Evolutionary conservation across 148 eudicot species (phyloP), one percentile per base, ranked within the genome.

Genomic region (Spergularia bocconei): DNA sequence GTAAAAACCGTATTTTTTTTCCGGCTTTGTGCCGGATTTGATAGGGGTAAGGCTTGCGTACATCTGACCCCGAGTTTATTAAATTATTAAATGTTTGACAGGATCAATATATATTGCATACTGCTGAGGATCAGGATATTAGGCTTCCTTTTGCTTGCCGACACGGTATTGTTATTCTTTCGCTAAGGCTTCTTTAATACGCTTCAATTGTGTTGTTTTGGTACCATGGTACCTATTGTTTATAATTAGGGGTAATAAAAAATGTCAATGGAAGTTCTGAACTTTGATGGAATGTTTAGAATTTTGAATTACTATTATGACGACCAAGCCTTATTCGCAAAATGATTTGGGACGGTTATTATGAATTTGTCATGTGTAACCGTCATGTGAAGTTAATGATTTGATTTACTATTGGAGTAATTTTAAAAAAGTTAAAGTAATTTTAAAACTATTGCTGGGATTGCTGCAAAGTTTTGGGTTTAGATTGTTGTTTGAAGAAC

Each of bases 81-180:
- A 44, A 44, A 23, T 4, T 71, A 52, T 4, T 69, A n/a, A n/a
- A n/a, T n/a, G 16, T 47, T 21, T 20, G 81, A 77, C 86, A 92
- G 97, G 97, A 95, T 77, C 92, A 92, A 75, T 95, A 95, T 75
- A 92, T 95, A 80, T 83, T 95, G 72, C 96, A 95, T 68, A 92
- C 98, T 10, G 98, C 96, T 59, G 97, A 95, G 69, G 85, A 84
- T 81, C 98, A 92, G 85, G 66, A 91, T 41, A 92, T 95, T 29
- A 80, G 73, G 12, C 90, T 95, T 38, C 98, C 98, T 50, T 94
- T 94, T 76, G 93, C 98, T 82, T 94, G 98, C 87, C 91, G 98
- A 86, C 97, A 91, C 78, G 97, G 98, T 94, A 90, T 79, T 85
- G 79, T 47, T 12, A 51, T 57, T 70, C 20, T 6, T 57, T 50